Base-by-base conservation (phyloP, 2,329 filamentous ascomycete species). In the Malbranchea zuffiana region DNA sequence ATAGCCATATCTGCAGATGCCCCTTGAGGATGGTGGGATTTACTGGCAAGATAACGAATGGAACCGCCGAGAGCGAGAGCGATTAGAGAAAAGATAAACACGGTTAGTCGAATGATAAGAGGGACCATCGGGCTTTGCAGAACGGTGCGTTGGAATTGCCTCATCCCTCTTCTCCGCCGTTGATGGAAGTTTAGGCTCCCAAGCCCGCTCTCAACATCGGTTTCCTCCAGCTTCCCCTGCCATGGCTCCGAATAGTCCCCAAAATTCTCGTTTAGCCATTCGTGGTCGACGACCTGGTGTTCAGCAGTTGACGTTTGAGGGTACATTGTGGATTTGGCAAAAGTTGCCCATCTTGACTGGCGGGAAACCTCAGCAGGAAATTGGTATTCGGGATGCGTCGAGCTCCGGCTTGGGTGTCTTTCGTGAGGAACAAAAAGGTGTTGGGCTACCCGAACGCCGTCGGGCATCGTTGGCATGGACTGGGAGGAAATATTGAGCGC, bases 1-100 rank as follows among this genome's bases (percentile, higher is more conserved):
- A 96, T 80, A 19, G 88, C 88, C 64, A 96, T 86, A 41, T 86
- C 74, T 5, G 85, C 82, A 35, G 90, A 92, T 25, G 80, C 75
- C 19, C 74, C 76, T 55, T 84, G 78, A 2, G 67, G 61, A 19
- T 63, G 57, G 53, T 58, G 40, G 52, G 62, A 49, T 48, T 59
- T 48, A 17, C 66, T 59, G 37, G 78, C 71, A 37, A 75, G 60
- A 48, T 76, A 64, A 55, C 78, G 83, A 33, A 96, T 86, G 16
- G 76, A 77, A 3, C 71, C 75, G 2, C 86, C 80, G 6, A 98
- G 69, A 10, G 76, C 83, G 16, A 98, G 72, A 3, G 86, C 87
- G 37, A 84, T 68, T 25, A 83, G 72, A 2, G 86, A 93, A 44
- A 92, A 92, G 41, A 78, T 68, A 55, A 94, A 78, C 33, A 94